Percentiles rank a stretch among this genome's conserved stretches.
Conservation (phyloP, 306 rosid species). For the Luffa aegyptiaca region DNA sequence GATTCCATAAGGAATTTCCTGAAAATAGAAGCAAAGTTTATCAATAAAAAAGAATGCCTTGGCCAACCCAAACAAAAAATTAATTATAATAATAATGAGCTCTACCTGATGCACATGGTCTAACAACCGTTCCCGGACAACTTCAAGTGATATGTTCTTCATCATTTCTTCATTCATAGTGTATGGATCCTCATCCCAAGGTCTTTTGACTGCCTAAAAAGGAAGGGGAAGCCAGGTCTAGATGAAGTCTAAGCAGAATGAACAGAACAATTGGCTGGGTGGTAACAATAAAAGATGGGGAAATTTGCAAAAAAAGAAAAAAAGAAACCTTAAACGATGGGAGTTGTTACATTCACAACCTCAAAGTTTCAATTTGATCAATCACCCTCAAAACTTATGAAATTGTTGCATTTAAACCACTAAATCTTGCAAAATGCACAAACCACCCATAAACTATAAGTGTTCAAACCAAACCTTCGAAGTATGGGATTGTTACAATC, state of each 20-base stretch:
- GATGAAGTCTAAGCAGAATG: not conserved
- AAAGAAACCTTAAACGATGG: not conserved
- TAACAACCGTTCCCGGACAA: conserved; percentile 88
- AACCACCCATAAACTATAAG: not conserved
- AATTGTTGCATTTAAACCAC: not conserved
- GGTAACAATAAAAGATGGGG: not conserved
- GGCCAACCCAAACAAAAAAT: not conserved
- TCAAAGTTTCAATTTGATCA: not conserved
- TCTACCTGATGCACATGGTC: conserved; percentile 93
- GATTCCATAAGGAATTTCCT: conserved; percentile 88
- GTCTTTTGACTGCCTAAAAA: conserved; percentile 74
- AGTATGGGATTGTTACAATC: not conserved
- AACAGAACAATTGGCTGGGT: conserved; percentile 2
- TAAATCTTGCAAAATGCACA: not conserved
- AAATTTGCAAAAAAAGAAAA: not conserved
- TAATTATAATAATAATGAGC: not conserved
- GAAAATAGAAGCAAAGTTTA: conserved; percentile 11
- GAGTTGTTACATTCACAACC: not conserved
- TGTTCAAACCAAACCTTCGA: not conserved
- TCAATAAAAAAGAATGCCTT: not conserved
- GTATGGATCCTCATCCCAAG: conserved; percentile 92
- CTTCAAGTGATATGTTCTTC: conserved; percentile 85
- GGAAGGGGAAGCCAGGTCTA: conserved; percentile 18
- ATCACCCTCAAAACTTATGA: not conserved
- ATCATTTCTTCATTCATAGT: conserved; percentile 74